These are phyloP conservation scores for Collybia sp. DNA, from an alignment of 768 basidiomycete genomes.

Conservation along the genomic window DNA sequence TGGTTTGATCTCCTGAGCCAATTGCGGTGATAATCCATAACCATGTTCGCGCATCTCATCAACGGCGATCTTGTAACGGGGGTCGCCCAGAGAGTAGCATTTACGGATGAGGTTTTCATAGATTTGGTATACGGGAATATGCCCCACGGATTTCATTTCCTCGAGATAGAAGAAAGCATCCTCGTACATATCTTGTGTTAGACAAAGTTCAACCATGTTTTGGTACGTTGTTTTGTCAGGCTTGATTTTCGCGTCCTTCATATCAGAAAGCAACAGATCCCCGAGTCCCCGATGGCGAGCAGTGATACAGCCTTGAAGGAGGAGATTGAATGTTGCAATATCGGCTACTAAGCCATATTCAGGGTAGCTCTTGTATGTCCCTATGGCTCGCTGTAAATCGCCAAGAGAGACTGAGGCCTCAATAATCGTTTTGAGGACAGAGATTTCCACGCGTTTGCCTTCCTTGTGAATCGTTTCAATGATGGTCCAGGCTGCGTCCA, in stretches of 20 bases:
- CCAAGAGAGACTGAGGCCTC: slow-evolving; percentile 53
- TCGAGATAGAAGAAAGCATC: slow-evolving; percentile 88
- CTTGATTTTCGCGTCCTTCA: slow-evolving; percentile 51
- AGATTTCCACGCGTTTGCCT: slow-evolving; percentile 47
- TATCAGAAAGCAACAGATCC: slow-evolving; percentile 59
- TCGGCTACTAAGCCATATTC: slow-evolving; percentile 55
- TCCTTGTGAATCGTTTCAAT: slow-evolving; percentile 57
- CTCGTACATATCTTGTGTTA: slow-evolving; percentile 72
- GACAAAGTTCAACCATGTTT: slow-evolving; percentile 61
- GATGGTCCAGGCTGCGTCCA: slow-evolving; percentile 63
- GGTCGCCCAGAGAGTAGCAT: slow-evolving; percentile 53
- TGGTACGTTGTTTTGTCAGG: slow-evolving; percentile 63
- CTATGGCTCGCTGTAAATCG: slow-evolving; percentile 74
- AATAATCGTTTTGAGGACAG: slow-evolving; percentile 64
- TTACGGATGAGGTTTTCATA: slow-evolving; percentile 60
- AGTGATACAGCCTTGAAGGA: slow-evolving; percentile 61
- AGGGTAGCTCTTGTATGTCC: slow-evolving; percentile 61
- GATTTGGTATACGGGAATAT: slow-evolving; percentile 45
- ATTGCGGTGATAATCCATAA: slow-evolving; percentile 26
- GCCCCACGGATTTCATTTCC: slow-evolving; percentile 70
- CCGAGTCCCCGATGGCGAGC: slow-evolving; percentile 63
- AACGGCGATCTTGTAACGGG: slow-evolving; percentile 57
- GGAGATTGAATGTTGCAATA: slow-evolving; percentile 61
- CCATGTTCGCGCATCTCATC: slow-evolving; percentile 69
- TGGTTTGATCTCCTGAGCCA: slow-evolving; percentile 11